A percentile compares a stretch with the other conserved stretches of the same genome.
Evolutionary conservation across 352 stramenopile genomes (phyloP).

Genomic region (Globisporangium paddicum): DNA sequence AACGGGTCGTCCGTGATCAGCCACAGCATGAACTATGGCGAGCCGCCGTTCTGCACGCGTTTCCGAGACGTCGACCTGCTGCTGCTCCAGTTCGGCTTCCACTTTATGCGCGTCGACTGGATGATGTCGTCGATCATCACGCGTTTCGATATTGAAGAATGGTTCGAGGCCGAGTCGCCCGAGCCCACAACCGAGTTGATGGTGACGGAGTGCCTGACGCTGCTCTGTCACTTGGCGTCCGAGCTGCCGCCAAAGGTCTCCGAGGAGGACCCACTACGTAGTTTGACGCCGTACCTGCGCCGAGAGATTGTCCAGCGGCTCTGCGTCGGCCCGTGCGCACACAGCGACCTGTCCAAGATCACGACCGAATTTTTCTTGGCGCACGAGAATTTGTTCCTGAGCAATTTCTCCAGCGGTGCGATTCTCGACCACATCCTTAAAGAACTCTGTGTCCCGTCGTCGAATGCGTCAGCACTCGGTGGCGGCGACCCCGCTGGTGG

Average conservation of each 20-base stretch:
- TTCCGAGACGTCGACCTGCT: constrained; percentile 84
- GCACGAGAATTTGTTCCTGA: constrained; percentile 71
- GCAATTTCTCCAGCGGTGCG: constrained; percentile 59
- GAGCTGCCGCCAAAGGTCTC: constrained; percentile 67
- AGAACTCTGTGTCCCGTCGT: constrained; percentile 49
- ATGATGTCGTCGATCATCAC: constrained; percentile 70
- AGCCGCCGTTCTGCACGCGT: constrained; percentile 79
- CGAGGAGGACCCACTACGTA: constrained; percentile 41
- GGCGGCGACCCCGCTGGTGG: constrained; percentile 28
- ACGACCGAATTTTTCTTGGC: constrained; percentile 75
- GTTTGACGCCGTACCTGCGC: constrained; percentile 63
- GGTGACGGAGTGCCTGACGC: constrained; percentile 72
- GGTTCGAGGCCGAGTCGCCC: constrained; percentile 36
- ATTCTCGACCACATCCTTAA: constrained; percentile 77
- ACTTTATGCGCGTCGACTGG: constrained; percentile 68
- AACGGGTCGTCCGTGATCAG: constrained; percentile 85
- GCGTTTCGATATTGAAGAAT: constrained; percentile 61
- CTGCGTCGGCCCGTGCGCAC: constrained; percentile 71
- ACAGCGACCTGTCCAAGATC: constrained; percentile 85
- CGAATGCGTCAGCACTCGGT: constrained; percentile 19
- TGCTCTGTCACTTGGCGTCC: constrained; percentile 72
- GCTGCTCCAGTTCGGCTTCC: constrained; percentile 74
- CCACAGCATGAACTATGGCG: constrained; percentile 89
- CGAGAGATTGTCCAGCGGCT: constrained; percentile 78
- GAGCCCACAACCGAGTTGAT: constrained; percentile 60